Evolutionary conservation across 1,139 yeast species (phyloP).

Genomic region (Candida anutae): DNA sequence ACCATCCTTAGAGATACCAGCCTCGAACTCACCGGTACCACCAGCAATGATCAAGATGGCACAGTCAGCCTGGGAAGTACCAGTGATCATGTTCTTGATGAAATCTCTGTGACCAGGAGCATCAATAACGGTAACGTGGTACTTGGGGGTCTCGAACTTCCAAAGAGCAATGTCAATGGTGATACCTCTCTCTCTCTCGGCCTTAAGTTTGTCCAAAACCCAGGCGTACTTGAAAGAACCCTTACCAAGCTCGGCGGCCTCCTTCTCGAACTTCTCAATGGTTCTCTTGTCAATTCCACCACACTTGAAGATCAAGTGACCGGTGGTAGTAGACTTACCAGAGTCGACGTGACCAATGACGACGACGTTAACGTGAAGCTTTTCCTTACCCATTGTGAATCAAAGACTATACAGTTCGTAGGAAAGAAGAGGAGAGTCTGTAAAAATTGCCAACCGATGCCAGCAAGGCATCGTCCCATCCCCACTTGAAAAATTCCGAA

Average conservation of each 20-base stretch:
- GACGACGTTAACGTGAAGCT: slow-evolving; percentile 97
- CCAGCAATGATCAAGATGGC: slow-evolving; percentile 87
- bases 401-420: no score
- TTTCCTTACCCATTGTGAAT: slow-evolving; percentile 67
- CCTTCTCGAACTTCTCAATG: slow-evolving; percentile 97
- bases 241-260: slow-evolving; percentile 93
- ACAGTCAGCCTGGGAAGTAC: slow-evolving; percentile 91
- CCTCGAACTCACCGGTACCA: slow-evolving; percentile 92
- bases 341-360: slow-evolving; percentile 52
- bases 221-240: slow-evolving; percentile 99
- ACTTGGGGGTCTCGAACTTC: slow-evolving; percentile 92
- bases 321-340: slow-evolving; percentile 35
- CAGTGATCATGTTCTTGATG: slow-evolving; percentile 93
- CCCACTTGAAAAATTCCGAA: no score
- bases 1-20: slow-evolving; percentile 91
- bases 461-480: no score
- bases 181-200: slow-evolving; percentile 97
- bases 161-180: slow-evolving; percentile 90
- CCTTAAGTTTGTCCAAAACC: slow-evolving; percentile 93
- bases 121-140: slow-evolving; percentile 87
- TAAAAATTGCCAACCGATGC: no score
- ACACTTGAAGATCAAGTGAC: slow-evolving; percentile 97
- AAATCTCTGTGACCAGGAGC: slow-evolving; percentile 97
- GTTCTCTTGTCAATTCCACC: slow-evolving; percentile 96
- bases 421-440: no score